Evolutionary conservation across 176 grass and related monocot genomes (phyloP), one percentile per base, ranked within the genome.

Genomic region (Phragmites australis): DNA sequence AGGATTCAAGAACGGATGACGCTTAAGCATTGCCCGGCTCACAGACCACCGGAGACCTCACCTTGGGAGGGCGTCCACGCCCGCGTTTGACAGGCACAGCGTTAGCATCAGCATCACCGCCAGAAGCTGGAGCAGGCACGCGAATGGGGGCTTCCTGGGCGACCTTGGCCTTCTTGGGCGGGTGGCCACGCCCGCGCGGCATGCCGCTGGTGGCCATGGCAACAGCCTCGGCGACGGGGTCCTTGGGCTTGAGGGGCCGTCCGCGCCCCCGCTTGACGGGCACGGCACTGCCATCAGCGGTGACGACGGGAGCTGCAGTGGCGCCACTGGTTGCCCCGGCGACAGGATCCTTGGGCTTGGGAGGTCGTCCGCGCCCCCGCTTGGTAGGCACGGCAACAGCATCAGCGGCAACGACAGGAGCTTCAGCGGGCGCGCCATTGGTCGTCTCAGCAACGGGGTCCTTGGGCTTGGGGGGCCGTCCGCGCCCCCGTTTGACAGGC

Each of bases 21-120:
- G 3, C 34, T 77, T 26, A 41, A 22, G 16, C 39, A 39, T 70
- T 39, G n/a, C 45, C 19, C 27, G 31, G 47, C 54, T 31, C 34
- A 29, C 32, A 55, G 15, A 17, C 30, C 26, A 61, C 65, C 7
- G 32, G 57, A 2, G 79, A 53, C 82, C 75, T 88, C 45, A 72
- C 85, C 84, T 97, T 97, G 45, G 89, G 84, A 3, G 94, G 94
- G 34, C 91, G 74, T 13, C 94, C 94, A 6, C 94, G 85, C 11
- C 91, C 94, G 4, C 88, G 90, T 85, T 97, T 97, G 6, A 63
- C 84, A 66, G 81, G 53, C 6, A 40, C 46, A 8, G 37, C 21
- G 6, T 15, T 23, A 9, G 59, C 69, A 17, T 63, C 39, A 12
- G 23, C 23, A 0, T 37, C 48, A 0, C 16, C 30, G 0, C 16